Conservation (phyloP, 129 eudicot genomes). For the Helichrysum umbraculigerum region DNA sequence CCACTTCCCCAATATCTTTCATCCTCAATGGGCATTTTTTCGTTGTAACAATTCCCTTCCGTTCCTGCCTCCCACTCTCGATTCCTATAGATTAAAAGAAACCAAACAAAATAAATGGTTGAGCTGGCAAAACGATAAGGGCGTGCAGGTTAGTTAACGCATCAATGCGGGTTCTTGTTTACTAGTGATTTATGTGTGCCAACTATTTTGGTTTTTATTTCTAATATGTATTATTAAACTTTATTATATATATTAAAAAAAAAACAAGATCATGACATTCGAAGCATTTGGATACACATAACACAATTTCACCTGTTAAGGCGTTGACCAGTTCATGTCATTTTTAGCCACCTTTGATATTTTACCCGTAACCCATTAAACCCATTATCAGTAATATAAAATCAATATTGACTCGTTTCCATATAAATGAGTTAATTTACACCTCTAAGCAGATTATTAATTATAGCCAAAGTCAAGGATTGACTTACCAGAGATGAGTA, state of each 20-base stretch:
- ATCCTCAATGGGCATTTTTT: conserved; percentile 55
- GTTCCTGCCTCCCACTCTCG: conserved; percentile 75
- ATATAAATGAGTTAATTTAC: not conserved
- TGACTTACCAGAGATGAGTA: conserved; percentile 72
- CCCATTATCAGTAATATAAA: no score
- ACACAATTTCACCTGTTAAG: no score
- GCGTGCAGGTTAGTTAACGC: not conserved
- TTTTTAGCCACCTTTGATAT: not conserved
- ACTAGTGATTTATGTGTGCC: no score
- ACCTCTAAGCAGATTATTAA: not conserved
- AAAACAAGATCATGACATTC: no score
- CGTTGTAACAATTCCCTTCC: conserved; percentile 81
- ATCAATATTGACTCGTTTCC: not conserved
- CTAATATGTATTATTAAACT: no score
- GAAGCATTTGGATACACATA: no score
- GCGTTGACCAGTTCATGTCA: no score
- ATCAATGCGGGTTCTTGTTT: no score
- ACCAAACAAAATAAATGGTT: not conserved
- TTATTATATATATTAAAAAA: no score
- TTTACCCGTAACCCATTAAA: no score
- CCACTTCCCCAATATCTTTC: conserved; percentile 85
- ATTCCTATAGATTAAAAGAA: conserved; percentile 51
- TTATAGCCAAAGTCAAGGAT: not conserved
- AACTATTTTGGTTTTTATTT: no score
- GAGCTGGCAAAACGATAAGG: not conserved